phyloP scores from a whole-genome alignment of 176 grass and related monocot genomes.

The Dendrocalamus sinicus region DNA sequence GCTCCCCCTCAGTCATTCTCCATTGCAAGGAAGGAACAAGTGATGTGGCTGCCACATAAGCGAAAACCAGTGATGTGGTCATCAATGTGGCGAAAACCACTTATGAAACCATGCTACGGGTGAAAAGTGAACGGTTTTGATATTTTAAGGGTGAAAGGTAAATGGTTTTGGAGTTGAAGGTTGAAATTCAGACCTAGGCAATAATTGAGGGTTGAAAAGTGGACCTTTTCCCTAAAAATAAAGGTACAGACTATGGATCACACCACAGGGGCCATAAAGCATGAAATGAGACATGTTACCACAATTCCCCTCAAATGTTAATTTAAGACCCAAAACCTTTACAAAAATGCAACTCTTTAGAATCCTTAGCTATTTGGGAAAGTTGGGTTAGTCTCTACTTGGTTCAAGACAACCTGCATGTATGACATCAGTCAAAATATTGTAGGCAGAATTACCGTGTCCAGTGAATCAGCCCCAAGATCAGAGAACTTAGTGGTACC shows the following conservation, averaged over 20 bases:
- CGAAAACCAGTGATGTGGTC: no score
- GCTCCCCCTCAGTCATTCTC: no score
- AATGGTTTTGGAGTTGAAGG: no score
- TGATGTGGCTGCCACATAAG: no score
- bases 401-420: neutral
- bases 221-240: neutral
- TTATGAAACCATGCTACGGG: no score
- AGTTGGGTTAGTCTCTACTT: neutral
- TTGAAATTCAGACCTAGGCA: no score
- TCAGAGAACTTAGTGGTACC: constrained; percentile 60
- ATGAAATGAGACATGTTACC: neutral
- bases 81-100: no score
- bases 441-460: constrained; percentile 49
- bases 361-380: neutral
- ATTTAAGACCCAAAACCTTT: neutral
- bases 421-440: neutral
- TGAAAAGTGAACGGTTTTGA: no score
- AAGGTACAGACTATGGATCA: neutral
- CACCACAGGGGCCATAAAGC: neutral
- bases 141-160: no score
- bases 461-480: constrained; percentile 70
- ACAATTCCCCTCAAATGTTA: neutral
- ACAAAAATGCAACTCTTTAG: neutral
- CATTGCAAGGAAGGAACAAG: no score
- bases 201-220: no score